Evolutionary conservation across 2,329 filamentous ascomycete genomes (phyloP).

Genomic region (Epichloe aotearoae): DNA sequence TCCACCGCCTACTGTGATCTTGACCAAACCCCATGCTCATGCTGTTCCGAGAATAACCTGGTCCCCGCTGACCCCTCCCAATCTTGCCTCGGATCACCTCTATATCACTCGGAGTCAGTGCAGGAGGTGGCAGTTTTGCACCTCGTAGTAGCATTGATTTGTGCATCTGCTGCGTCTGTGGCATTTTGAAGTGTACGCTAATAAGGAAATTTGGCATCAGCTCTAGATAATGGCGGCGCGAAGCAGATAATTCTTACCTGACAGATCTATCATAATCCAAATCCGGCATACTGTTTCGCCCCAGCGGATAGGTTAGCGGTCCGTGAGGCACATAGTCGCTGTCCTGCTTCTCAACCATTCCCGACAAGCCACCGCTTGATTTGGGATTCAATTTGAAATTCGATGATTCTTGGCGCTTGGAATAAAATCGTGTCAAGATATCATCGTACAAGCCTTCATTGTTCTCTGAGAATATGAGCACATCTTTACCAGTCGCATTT

Average conservation of each 20-base stretch:
- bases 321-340: slow-evolving; percentile 68
- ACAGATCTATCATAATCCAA: slow-evolving; percentile 79
- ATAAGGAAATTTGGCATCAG: not conserved
- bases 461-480: slow-evolving; percentile 70
- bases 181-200: slow-evolving; percentile 79
- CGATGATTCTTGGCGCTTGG: slow-evolving; percentile 61
- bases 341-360: slow-evolving; percentile 68
- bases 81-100: slow-evolving; percentile 57
- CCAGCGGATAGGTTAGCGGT: slow-evolving; percentile 63
- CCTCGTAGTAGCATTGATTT: slow-evolving; percentile 92
- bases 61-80: slow-evolving; percentile 28
- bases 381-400: slow-evolving; percentile 63
- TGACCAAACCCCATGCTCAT: not conserved
- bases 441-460: slow-evolving; percentile 74
- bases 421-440: slow-evolving; percentile 75
- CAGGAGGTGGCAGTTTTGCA: slow-evolving; percentile 56
- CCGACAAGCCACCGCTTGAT: slow-evolving; percentile 64
- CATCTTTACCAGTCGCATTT: slow-evolving; percentile 69
- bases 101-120: slow-evolving; percentile 63
- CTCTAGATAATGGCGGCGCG: not conserved
- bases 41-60: slow-evolving; percentile 14
- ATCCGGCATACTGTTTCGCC: slow-evolving; percentile 56
- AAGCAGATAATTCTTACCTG: slow-evolving; percentile 39
- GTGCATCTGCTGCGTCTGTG: slow-evolving; percentile 56
- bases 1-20: not conserved